Percentiles rank a stretch among this genome's conserved stretches.
These are phyloP conservation scores for Mycena latifolia DNA, from an alignment of 768 basidiomycete genomes.

Conservation along the genomic window DNA sequence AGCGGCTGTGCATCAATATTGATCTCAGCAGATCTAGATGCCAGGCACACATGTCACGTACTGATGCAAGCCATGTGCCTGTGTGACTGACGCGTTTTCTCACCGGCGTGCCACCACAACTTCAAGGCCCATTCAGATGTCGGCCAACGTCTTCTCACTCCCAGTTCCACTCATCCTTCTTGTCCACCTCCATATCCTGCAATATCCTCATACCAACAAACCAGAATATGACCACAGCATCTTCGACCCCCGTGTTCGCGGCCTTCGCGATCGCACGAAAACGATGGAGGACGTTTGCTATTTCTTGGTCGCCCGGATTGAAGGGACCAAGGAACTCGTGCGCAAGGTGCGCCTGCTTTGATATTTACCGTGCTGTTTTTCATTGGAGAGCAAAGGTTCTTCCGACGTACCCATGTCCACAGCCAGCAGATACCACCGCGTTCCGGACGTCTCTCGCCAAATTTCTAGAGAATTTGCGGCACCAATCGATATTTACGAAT, in stretches of 20 bases:
- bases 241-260: slow-evolving; percentile 57
- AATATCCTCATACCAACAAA: slow-evolving; percentile 60
- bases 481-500: slow-evolving; percentile 48
- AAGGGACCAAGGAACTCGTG: slow-evolving; percentile 44
- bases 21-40: too few relatives aligned
- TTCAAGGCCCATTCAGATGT: too few relatives aligned
- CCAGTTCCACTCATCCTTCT: slow-evolving; percentile 62
- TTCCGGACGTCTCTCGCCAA: slow-evolving; percentile 65
- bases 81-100: too few relatives aligned
- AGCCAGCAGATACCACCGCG: slow-evolving; percentile 64
- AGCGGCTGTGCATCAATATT: too few relatives aligned
- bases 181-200: slow-evolving; percentile 65
- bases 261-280: slow-evolving; percentile 64
- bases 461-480: slow-evolving; percentile 62
- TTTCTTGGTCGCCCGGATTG: slow-evolving; percentile 61
- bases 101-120: too few relatives aligned
- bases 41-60: too few relatives aligned
- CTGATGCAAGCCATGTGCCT: too few relatives aligned
- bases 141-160: slow-evolving; percentile 41
- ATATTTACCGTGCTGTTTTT: background rate
- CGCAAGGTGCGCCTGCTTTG: slow-evolving; percentile 40
- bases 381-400: slow-evolving; percentile 49
- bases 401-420: slow-evolving; percentile 63
- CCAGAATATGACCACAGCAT: slow-evolving; percentile 63
- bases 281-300: slow-evolving; percentile 65